These are phyloP conservation scores for Globisporangium nunn DNA, from an alignment of 352 stramenopile species.

Conservation along the genomic window DNA sequence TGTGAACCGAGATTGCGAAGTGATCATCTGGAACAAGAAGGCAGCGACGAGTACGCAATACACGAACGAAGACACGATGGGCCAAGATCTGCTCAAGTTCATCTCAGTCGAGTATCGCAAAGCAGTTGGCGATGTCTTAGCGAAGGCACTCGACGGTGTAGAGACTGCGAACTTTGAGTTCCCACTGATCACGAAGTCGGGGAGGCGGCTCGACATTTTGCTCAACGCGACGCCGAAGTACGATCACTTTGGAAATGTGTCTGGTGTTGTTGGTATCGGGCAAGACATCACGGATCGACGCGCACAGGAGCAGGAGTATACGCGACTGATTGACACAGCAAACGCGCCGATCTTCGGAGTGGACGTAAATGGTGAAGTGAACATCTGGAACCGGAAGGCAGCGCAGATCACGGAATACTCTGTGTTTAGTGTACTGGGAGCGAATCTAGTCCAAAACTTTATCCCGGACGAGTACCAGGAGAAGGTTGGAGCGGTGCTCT, in stretches of 20 bases:
- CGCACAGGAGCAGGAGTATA: slow-evolving; percentile 84
- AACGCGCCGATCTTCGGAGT: slow-evolving; percentile 90
- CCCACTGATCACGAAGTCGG: slow-evolving; percentile 65
- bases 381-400: slow-evolving; percentile 90
- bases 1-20: slow-evolving; percentile 69
- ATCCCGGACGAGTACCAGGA: slow-evolving; percentile 71
- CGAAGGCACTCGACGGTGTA: slow-evolving; percentile 49
- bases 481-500: slow-evolving; percentile 54
- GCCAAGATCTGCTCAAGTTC: slow-evolving; percentile 60
- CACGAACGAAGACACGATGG: slow-evolving; percentile 80
- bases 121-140: slow-evolving; percentile 57
- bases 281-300: slow-evolving; percentile 80
- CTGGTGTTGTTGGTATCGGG: slow-evolving; percentile 70
- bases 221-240: slow-evolving; percentile 69
- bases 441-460: slow-evolving; percentile 86
- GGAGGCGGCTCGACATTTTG: slow-evolving; percentile 64
- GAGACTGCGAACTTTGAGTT: slow-evolving; percentile 86
- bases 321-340: slow-evolving; percentile 83
- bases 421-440: slow-evolving; percentile 82
- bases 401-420: slow-evolving; percentile 88
- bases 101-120: slow-evolving; percentile 59
- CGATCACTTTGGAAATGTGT: slow-evolving; percentile 72
- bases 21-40: slow-evolving; percentile 93
- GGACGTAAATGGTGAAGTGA: slow-evolving; percentile 72
- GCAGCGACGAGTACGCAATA: slow-evolving; percentile 86